Evolutionary conservation across 345 rosid species (phyloP).

Genomic region (Arabis alpina): DNA sequence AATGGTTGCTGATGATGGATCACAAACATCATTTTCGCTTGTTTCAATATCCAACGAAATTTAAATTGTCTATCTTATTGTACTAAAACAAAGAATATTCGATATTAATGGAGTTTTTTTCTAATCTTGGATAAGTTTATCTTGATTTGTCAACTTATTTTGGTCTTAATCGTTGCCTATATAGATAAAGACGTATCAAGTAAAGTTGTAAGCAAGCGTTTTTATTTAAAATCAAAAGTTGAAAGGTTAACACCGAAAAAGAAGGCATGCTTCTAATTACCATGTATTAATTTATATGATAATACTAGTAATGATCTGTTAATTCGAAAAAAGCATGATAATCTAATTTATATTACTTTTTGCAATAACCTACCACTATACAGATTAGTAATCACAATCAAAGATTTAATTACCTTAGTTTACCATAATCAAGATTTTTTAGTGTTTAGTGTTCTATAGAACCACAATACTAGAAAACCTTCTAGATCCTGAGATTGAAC

Average conservation of each 20-base stretch:
- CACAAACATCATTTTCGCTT: constrained; percentile 30
- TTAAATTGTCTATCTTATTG: constrained; percentile 3
- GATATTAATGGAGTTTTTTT: background rate
- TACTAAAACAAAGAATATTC: constrained; percentile 31
- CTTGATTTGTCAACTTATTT: constrained; percentile 25
- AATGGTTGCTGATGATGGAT: constrained; percentile 31
- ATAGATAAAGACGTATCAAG: constrained; percentile 23
- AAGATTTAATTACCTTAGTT: background rate
- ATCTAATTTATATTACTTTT: constrained; percentile 1
- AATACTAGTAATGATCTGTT: constrained; percentile 10
- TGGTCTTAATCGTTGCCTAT: constrained; percentile 23
- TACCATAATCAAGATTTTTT: constrained; percentile 8
- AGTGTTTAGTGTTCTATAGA: constrained; percentile 1
- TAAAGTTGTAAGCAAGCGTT: constrained; percentile 6
- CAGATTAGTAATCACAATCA: constrained; percentile 13
- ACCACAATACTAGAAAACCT: background rate
- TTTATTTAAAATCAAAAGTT: background rate
- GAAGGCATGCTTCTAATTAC: constrained; percentile 4
- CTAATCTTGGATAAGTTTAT: constrained; percentile 29
- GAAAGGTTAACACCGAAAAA: constrained; percentile 14
- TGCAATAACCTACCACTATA: background rate
- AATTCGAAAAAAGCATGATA: background rate
- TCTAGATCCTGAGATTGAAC: constrained; percentile 19
- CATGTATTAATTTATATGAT: constrained; percentile 5
- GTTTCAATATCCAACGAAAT: constrained; percentile 14